Percentiles rank a stretch among this genome's conserved stretches.
phyloP scores from a whole-genome alignment of 805 yeast species.

The Cyberlindnera meyerae region DNA sequence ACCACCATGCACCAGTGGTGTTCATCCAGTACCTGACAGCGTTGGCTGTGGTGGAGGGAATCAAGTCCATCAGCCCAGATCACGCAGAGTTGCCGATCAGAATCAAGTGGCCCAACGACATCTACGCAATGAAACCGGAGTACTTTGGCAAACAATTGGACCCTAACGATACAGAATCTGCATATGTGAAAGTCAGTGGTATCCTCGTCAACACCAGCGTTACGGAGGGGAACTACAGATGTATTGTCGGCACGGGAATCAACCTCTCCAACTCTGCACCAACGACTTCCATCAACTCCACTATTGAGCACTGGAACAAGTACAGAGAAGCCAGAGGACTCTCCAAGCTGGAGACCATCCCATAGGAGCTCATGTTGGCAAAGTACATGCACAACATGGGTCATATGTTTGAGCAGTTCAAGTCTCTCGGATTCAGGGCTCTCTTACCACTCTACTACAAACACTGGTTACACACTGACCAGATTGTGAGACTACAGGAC shows the following conservation, averaged over 20 bases:
- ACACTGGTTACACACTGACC: conserved; percentile 81
- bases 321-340: conserved; percentile 39
- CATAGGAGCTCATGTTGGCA: conserved; percentile 56
- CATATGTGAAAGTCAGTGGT: conserved; percentile 77
- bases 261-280: conserved; percentile 86
- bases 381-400: conserved; percentile 62
- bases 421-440: conserved; percentile 58
- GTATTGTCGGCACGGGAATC: conserved; percentile 84
- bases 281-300: conserved; percentile 77
- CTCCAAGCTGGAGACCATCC: conserved; percentile 22
- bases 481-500: conserved; percentile 63
- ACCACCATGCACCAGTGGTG: conserved; percentile 56
- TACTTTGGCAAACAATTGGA: conserved; percentile 38
- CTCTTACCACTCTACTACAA: conserved; percentile 69
- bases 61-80: conserved; percentile 53
- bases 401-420: conserved; percentile 53
- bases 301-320: conserved; percentile 57
- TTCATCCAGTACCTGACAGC: conserved; percentile 84
- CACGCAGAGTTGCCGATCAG: conserved; percentile 73
- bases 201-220: conserved; percentile 76
- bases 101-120: conserved; percentile 96
- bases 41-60: conserved; percentile 77
- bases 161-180: conserved; percentile 53
- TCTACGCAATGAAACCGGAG: conserved; percentile 70
- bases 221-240: conserved; percentile 50